Percentiles rank a stretch among this genome's conserved stretches.
Evolutionary conservation across 306 rosid genomes (phyloP).

Genomic region (Pyrus pyrifolia): DNA sequence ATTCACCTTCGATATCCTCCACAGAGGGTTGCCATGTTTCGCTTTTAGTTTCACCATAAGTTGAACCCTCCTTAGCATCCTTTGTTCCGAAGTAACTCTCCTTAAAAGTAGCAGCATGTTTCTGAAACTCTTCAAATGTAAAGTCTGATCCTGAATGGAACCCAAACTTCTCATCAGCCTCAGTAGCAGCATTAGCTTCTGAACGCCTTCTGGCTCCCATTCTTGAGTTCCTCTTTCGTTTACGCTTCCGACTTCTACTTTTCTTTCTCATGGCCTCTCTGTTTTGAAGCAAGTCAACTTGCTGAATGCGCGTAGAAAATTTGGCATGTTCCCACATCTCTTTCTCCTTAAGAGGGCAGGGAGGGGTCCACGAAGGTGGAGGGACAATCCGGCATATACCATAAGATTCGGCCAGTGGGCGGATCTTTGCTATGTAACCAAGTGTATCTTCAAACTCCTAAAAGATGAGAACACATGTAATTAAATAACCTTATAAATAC

Average conservation of each 20-base stretch:
- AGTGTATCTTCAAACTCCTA: constrained; percentile 89
- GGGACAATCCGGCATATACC: constrained; percentile 99
- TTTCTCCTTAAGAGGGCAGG: constrained; percentile 86
- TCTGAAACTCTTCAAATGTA: constrained; percentile 65
- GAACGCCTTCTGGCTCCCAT: constrained; percentile 47
- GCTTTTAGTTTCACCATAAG: constrained; percentile 19
- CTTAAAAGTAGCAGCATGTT: constrained; percentile 49
- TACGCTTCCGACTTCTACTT: constrained; percentile 67
- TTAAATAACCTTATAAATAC: background rate
- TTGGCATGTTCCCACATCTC: constrained; percentile 58
- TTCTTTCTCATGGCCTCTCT: constrained; percentile 96
- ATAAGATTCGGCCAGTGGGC: constrained; percentile 63
- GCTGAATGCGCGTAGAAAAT: constrained; percentile 86
- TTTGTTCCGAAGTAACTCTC: constrained; percentile 61
- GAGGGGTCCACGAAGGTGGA: constrained; percentile 80
- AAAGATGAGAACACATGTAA: background rate
- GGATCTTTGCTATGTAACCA: constrained; percentile 75
- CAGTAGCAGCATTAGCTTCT: constrained; percentile 47
- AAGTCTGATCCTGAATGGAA: constrained; percentile 74
- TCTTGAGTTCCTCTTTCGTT: constrained; percentile 55
- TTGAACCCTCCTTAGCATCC: constrained; percentile 27
- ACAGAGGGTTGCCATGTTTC: constrained; percentile 49
- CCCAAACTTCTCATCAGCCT: constrained; percentile 72
- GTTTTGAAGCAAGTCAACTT: constrained; percentile 87
- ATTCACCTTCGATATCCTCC: constrained; percentile 93